Base-by-base conservation (phyloP, 495 filamentous ascomycete genomes). In the Margaritispora aquatica region DNA sequence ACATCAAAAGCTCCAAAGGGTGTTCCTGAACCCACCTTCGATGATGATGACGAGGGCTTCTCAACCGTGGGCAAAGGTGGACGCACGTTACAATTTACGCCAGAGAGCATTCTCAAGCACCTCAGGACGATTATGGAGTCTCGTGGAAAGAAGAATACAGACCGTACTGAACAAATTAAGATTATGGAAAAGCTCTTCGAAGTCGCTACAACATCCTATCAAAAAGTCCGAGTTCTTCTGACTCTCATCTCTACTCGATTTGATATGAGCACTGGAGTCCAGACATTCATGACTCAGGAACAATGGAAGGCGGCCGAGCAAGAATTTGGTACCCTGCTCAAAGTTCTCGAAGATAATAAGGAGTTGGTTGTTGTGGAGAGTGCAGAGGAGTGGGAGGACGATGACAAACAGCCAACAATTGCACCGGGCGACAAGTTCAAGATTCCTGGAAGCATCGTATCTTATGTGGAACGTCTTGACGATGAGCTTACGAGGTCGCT, bases 301-400 rank as follows among this genome's bases (percentile, higher is more conserved):
- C 94, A 97, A 73, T 99, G 94, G 94, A 97, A 97, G 78, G 73
- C 85, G 26, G 92, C 95, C 13, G 89, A 97, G 70, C 82, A 85
- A 66, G 94, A 97, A 68, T 85, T 96, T 62, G 79, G 80, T 15
- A 78, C 75, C 51, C 78, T 99, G 20, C 80, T 99, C 50, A 77
- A 84, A 49, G 84, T 90, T 13, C 86, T 99, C 49, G 91, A 96
- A 70, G 70, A 76, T 36, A 87, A 90, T 71, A 78, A 74, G 57
- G 83, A 92, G 61, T 84, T 91, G 64, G 78, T 97, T 54, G 87
- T 98, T 44, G 78, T 92, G 55, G 94, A 97, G 73, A 84, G 80
- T 61, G 94, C 92, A 17, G 94, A 99, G 62, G 95, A 99, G 69
- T 97, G 94, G 94, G 94, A 99, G 66, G 95, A 99, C 71, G 94